These are phyloP conservation scores for Oryza australiensis DNA, from an alignment of 176 grass and related monocot genomes.

Conservation along the genomic window DNA sequence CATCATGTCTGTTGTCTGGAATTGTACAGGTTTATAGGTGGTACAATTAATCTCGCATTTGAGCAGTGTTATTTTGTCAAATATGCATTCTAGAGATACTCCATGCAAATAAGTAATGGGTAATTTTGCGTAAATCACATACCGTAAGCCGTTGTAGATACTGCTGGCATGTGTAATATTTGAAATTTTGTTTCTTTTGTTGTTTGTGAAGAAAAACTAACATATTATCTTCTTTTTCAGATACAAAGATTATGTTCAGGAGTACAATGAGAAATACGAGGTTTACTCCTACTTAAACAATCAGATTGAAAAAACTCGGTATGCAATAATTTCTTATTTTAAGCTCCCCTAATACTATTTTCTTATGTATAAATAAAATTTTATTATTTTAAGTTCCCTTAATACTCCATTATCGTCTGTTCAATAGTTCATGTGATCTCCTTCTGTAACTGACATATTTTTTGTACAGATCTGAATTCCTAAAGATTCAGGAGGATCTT, in stretches of 20 bases:
- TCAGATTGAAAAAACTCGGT: conserved; percentile 81
- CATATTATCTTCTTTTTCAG: conserved; percentile 55
- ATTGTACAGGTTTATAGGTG: not conserved
- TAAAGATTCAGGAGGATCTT: conserved; percentile 68
- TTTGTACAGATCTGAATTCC: conserved; percentile 56
- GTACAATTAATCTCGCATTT: not conserved
- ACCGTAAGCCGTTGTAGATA: not conserved
- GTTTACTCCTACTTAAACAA: conserved; percentile 72
- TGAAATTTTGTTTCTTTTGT: not conserved
- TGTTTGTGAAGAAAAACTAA: conserved; percentile 6
- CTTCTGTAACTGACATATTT: conserved; percentile 15
- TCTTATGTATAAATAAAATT: not conserved
- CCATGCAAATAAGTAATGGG: not conserved
- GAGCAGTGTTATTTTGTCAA: not conserved
- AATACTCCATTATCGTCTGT: conserved; percentile 4
- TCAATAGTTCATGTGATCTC: conserved; percentile 16
- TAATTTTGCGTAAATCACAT: conserved; percentile 9
- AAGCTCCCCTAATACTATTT: conserved; percentile 12
- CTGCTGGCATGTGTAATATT: not conserved
- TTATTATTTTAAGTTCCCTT: conserved; percentile 6
- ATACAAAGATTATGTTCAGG: conserved; percentile 81
- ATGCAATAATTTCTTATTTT: conserved; percentile 29
- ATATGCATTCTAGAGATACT: not conserved
- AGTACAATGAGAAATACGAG: conserved; percentile 80
- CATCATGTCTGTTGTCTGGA: not conserved